A percentile compares a stretch with the other conserved stretches of the same genome.
Conservation (phyloP, 352 stramenopile genomes). For the Pythium rishiriense region DNA sequence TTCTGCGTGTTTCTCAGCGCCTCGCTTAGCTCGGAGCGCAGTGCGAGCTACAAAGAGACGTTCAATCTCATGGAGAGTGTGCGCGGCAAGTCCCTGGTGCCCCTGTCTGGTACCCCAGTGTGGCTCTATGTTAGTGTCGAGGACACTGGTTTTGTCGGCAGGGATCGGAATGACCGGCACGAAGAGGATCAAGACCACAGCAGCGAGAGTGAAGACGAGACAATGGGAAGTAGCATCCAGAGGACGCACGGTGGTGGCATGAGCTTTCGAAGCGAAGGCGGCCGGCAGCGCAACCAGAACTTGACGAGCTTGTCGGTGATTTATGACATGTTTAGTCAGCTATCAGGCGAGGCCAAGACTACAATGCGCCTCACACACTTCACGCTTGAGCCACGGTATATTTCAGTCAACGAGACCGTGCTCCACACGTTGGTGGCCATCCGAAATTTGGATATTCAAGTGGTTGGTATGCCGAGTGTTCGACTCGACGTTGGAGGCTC, state of each 20-base stretch:
- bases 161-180: no score
- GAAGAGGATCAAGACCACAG: no score
- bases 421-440: not conserved
- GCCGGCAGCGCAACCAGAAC: not conserved
- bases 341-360: not conserved
- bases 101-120: not conserved
- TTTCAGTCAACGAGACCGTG: not conserved
- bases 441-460: not conserved
- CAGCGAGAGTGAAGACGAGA: no score
- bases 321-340: not conserved
- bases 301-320: not conserved
- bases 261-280: no score
- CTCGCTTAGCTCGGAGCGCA: not conserved
- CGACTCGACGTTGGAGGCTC: not conserved
- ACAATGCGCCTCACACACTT: not conserved
- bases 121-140: not conserved
- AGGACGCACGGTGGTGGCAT: no score
- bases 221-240: no score
- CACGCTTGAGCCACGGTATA: not conserved
- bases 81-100: not conserved
- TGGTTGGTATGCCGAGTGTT: not conserved
- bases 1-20: not conserved
- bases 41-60: not conserved
- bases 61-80: not conserved
- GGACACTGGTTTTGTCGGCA: no score